A percentile compares a stretch with the other conserved stretches of the same genome.
phyloP scores from a whole-genome alignment of 78 protist genomes.

The Trichosphaerium sp. region DNA sequence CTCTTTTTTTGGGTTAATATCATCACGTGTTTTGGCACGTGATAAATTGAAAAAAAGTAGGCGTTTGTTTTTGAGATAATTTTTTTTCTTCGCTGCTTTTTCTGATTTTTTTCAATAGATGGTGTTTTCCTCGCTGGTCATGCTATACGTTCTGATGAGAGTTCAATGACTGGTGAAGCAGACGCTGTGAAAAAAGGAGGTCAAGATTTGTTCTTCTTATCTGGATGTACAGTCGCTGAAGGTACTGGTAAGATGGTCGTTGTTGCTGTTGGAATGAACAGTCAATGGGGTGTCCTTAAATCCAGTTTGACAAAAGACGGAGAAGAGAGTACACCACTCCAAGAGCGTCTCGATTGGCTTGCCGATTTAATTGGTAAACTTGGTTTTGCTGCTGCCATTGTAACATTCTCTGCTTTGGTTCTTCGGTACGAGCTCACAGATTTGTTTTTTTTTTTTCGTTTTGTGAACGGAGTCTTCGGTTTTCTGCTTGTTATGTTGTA shows the following conservation, averaged over 20 bases:
- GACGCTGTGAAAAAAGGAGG: conserved; percentile 42
- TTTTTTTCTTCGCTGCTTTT: no score
- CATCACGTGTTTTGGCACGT: no score
- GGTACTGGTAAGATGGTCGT: conserved; percentile 53
- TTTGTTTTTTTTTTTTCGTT: no score
- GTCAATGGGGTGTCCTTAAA: conserved; percentile 65
- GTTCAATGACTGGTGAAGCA: conserved; percentile 52
- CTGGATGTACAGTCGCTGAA: conserved; percentile 10
- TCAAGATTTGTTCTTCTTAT: background rate
- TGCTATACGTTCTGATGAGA: conserved; percentile 44
- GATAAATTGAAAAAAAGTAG: no score
- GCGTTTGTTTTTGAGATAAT: no score
- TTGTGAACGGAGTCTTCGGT: no score
- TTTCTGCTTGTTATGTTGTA: no score
- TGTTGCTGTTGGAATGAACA: conserved; percentile 63
- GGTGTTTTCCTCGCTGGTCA: conserved; percentile 58
- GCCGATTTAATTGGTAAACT: conserved; percentile 61
- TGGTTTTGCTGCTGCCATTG: conserved; percentile 56
- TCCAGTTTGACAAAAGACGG: conserved; percentile 13
- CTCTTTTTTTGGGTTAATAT: no score
- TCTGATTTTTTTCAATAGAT: no score
- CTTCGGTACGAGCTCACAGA: conserved; percentile 27
- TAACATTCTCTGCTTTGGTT: conserved; percentile 21
- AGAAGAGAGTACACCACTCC: conserved; percentile 66
- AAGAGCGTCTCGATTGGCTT: conserved; percentile 42